Evolutionary conservation across 345 rosid genomes (phyloP), one percentile per base, ranked within the genome.

Genomic region (Salix arbutifolia): DNA sequence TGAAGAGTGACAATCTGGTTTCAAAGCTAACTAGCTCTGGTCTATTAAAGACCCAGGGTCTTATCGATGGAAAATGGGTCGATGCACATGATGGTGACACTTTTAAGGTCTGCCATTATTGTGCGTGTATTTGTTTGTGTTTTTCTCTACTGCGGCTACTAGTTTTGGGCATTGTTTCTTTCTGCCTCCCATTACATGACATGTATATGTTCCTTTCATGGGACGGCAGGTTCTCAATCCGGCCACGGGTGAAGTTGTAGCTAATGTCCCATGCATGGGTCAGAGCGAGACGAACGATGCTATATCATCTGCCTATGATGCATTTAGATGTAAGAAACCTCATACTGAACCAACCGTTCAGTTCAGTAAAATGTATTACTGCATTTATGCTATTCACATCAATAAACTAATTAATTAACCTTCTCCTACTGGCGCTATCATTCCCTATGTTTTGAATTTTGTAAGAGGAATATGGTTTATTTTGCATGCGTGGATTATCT

Each of bases 41-140:
- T 65, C 81, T 96, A 18, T 79, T 93, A 26, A 86, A 85, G 67
- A 90, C 85, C 26, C 93, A 87, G 80, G 98, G 94, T 37, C 89
- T 96, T 7, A 89, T 96, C 42, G 98, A 94, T 74, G 98, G 94
- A 37, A 92, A 91, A 62, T 96, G 99, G 99, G 74, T 79, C 67
- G 90, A 90, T 83, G 91, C 98, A 5, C 80, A 86, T 78, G 97
- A 92, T 79, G 89, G 89, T 61, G 88, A 83, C 62, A 96, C 94
- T 4, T 75, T 92, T 67, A 78, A 88, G 94, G 99, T 96, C 30
- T 46, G 26, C 30, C 11, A 7, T 8, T 46, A 13, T 46, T 13
- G 50, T 46, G 50, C 17, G 18, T 46, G 50, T 44, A 16, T 46
- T 46, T 46, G 50, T 4, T 38, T 12, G 21, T 35, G 8, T n/a